Percentiles rank a stretch among this genome's conserved stretches.
Conservation (phyloP, 108 stramenopile genomes). For the Chaetoceros tenuissimus region DNA sequence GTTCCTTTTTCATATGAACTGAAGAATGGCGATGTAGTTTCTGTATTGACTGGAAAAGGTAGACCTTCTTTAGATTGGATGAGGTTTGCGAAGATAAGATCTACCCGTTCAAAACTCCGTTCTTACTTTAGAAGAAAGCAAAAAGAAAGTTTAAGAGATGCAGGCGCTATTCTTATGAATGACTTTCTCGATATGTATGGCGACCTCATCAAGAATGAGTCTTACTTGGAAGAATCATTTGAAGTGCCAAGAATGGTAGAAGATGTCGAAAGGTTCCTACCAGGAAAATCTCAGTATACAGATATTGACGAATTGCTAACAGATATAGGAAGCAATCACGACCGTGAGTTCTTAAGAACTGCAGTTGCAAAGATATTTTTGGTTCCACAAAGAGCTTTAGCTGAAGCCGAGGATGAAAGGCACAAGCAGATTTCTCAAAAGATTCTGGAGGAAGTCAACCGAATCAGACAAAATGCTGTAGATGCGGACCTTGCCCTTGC, state of each 20-base stretch:
- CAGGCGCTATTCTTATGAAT: slow-evolving; percentile 64
- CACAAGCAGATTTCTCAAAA: slow-evolving; percentile 13
- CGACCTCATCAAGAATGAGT: slow-evolving; percentile 40
- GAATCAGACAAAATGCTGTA: slow-evolving; percentile 25
- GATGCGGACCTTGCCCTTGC: slow-evolving; percentile 32
- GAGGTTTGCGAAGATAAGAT: slow-evolving; percentile 72
- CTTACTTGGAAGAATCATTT: slow-evolving; percentile 46
- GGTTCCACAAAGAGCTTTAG: slow-evolving; percentile 42
- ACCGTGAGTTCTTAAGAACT: slow-evolving; percentile 45
- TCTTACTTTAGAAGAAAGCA: slow-evolving; percentile 71
- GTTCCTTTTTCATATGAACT: slow-evolving; percentile 74
- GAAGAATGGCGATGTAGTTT: slow-evolving; percentile 86
- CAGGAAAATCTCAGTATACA: slow-evolving; percentile 56
- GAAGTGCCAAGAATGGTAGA: slow-evolving; percentile 41
- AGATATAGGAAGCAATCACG: slow-evolving; percentile 59
- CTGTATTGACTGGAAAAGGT: slow-evolving; percentile 64
- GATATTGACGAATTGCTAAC: slow-evolving; percentile 57
- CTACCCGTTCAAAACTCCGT: slow-evolving; percentile 76
- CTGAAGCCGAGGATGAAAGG: slow-evolving; percentile 35
- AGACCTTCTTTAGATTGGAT: slow-evolving; percentile 78
- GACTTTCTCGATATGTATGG: slow-evolving; percentile 64
- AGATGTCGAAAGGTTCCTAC: slow-evolving; percentile 45
- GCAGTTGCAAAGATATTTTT: slow-evolving; percentile 69
- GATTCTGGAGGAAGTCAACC: slow-evolving; percentile 35
- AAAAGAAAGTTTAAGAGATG: slow-evolving; percentile 59